Conservation (phyloP, 148 eudicot genomes). For the Fagopyrum tataricum region DNA sequence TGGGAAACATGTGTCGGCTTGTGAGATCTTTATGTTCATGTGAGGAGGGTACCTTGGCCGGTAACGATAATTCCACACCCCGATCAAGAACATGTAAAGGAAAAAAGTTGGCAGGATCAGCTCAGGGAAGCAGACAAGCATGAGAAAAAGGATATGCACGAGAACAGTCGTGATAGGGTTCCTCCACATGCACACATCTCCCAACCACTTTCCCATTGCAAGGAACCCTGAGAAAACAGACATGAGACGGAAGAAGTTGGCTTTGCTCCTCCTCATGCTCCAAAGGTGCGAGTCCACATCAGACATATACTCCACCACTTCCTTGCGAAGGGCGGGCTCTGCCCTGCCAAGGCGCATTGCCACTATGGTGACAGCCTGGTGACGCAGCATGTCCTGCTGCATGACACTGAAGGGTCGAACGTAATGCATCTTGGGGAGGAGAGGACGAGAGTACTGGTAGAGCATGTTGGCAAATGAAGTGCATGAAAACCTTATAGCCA, state of each 20-base stretch:
- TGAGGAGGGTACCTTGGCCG: constrained; percentile 94
- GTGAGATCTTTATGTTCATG: constrained; percentile 88
- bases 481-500: constrained; percentile 84
- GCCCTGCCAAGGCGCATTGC: constrained; percentile 86
- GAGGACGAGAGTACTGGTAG: constrained; percentile 61
- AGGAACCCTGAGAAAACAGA: constrained; percentile 72
- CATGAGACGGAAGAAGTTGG: constrained; percentile 86
- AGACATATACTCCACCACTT: constrained; percentile 94
- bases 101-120: constrained; percentile 76
- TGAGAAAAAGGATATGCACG: constrained; percentile 66
- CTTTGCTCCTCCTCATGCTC: constrained; percentile 96
- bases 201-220: constrained; percentile 74
- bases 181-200: constrained; percentile 82
- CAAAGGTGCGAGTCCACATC: constrained; percentile 92
- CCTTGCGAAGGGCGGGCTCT: constrained; percentile 82
- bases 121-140: constrained; percentile 94
- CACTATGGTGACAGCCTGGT: constrained; percentile 82
- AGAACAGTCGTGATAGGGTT: constrained; percentile 88
- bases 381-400: constrained; percentile 91
- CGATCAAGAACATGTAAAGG: constrained; percentile 92
- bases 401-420: constrained; percentile 70
- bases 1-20: constrained; percentile 69
- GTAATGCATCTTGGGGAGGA: constrained; percentile 94
- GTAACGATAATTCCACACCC: constrained; percentile 86
- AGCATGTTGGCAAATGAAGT: constrained; percentile 88